Base-by-base conservation (phyloP, 352 stramenopile species). In the Phytopythium boreale region DNA sequence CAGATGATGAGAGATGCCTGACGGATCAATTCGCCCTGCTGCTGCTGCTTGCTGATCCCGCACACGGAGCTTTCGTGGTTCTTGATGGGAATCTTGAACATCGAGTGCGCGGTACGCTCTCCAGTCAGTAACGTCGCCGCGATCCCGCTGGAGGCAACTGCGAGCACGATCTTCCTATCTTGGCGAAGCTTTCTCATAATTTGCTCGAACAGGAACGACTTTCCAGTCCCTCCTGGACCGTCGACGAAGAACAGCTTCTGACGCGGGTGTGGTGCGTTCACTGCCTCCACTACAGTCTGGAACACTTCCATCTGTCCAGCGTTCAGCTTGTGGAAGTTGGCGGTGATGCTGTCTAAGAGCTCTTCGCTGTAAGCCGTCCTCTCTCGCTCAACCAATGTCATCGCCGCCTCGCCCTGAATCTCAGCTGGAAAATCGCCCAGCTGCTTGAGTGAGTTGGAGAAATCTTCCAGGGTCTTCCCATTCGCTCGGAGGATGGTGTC, bases 211-310 rank as follows among this genome's bases (percentile, higher is more conserved):
- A 80, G 15, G 5, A 70, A 74, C 1, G 69, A 70, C 12, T 85
- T 85, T 4, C 71, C 70, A 10, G 63, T 77, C 1, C 71, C 68
- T 22, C 73, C 68, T 26, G 67, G 62, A 11, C 69, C 61, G 19
- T 79, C 69, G 20, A 77, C 44, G 62, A 72, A 76, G 59, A 78
- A 61, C 57, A 66, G 20, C 31, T 72, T 77, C n/a, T 61, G 14
- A 9, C 14, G n/a, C 11, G n/a, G 4, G 26, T 47, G 14, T 1
- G 9, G 26, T 0, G 10, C 15, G 2, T 62, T 22, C 2, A 70
- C 56, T 36, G 61, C 49, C 0, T 62, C 37, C 2, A 76, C 24
- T 22, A 72, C 52, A 22, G 27, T n/a, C 10, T 75, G 39, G 37
- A 70, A 70, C 11, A 77, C 69, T 0, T 24, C 24, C 0, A 57